Evolutionary conservation across 768 basidiomycete genomes (phyloP).

Genomic region (Kwoniella europaea): DNA sequence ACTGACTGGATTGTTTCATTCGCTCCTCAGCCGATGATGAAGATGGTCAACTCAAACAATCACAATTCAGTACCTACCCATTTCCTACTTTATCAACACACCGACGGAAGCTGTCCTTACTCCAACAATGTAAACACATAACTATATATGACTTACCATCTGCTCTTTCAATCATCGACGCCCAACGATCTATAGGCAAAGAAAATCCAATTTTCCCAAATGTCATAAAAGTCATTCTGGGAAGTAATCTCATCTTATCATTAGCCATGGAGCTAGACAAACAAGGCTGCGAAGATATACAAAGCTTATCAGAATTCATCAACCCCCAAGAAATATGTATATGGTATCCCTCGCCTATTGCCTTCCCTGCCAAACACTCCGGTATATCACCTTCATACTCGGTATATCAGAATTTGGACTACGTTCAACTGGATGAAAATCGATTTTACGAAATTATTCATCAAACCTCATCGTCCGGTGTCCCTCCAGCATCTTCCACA

Average conservation of each 20-base stretch:
- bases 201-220: slow-evolving; percentile 1
- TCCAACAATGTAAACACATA: not conserved
- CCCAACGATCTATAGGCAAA: not conserved
- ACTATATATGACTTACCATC: slow-evolving; percentile 12
- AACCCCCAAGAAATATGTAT: not conserved
- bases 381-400: not conserved
- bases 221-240: not conserved
- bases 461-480: not conserved
- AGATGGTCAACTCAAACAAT: not conserved
- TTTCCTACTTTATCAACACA: slow-evolving; percentile 7
- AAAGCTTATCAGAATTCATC: not conserved
- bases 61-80: not conserved
- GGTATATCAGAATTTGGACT: not conserved
- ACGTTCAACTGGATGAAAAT: not conserved
- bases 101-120: not conserved
- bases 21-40: not conserved
- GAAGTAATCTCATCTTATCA: not conserved
- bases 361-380: not conserved
- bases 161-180: not conserved
- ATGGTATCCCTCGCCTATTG: not conserved
- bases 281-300: not conserved
- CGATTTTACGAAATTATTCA: not conserved
- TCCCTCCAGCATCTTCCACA: not conserved
- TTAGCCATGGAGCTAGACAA: not conserved
- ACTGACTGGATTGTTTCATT: no score